These are phyloP conservation scores for Citrullus mucosospermus DNA, from an alignment of 306 rosid genomes.

Conservation along the genomic window DNA sequence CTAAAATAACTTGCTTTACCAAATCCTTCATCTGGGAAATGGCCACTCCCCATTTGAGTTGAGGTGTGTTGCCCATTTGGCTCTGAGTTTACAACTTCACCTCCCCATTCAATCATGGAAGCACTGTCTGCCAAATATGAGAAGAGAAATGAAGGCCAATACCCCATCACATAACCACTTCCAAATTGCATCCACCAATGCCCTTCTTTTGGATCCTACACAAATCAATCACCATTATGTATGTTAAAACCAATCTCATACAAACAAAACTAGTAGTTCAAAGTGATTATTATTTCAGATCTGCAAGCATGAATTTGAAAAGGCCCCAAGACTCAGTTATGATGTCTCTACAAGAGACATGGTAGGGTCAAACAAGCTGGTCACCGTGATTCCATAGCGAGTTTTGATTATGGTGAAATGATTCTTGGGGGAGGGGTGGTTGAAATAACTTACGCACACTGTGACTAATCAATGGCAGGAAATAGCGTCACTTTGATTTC, in stretches of 20 bases:
- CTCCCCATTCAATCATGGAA: conserved; percentile 98
- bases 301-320: background rate
- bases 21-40: conserved; percentile 88
- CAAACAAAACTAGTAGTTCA: background rate
- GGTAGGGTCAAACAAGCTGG: background rate
- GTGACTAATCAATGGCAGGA: background rate
- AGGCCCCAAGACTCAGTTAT: background rate
- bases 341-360: background rate
- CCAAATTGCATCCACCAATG: conserved; percentile 99
- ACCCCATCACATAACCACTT: conserved; percentile 65
- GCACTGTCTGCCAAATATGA: conserved; percentile 94
- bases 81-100: conserved; percentile 86
- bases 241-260: background rate
- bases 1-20: conserved; percentile 87
- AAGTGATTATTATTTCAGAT: background rate
- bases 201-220: conserved; percentile 91
- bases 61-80: conserved; percentile 80
- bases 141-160: conserved; percentile 93
- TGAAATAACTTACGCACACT: background rate
- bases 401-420: background rate
- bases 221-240: background rate
- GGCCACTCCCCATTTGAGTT: conserved; percentile 96
- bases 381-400: background rate
- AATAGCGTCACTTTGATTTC: too few species aligned
- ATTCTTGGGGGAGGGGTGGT: background rate